Conservation (phyloP, 2,329 filamentous ascomycete species). For the Colletotrichum sojae region DNA sequence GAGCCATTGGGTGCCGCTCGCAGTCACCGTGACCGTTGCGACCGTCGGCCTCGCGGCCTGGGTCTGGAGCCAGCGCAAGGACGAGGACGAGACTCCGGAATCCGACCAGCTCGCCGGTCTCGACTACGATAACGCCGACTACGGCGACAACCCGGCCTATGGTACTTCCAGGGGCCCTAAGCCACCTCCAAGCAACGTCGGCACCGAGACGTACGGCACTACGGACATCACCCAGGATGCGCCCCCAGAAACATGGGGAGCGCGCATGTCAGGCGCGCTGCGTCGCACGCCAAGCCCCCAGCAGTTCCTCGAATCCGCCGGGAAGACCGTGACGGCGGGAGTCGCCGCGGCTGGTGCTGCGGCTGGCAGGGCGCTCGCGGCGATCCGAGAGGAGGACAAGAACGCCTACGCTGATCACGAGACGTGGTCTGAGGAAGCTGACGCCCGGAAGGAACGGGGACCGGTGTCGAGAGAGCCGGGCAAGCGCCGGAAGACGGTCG, state of each 20-base stretch:
- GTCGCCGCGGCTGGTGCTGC: constrained; percentile 86
- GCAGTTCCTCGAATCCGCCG: constrained; percentile 87
- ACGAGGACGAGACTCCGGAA: constrained; percentile 78
- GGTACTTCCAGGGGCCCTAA: constrained; percentile 55
- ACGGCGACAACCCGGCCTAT: constrained; percentile 67
- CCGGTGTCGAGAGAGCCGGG: constrained; percentile 51
- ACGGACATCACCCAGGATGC: constrained; percentile 50
- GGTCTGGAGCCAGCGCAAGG: constrained; percentile 91
- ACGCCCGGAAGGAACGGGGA: constrained; percentile 70
- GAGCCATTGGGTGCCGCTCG: constrained; percentile 91
- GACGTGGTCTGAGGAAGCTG: constrained; percentile 92
- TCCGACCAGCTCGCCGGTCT: constrained; percentile 68
- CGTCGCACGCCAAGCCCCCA: constrained; percentile 88
- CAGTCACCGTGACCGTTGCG: constrained; percentile 88
- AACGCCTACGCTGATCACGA: constrained; percentile 87
- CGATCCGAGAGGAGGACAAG: constrained; percentile 87
- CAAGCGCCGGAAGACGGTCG: constrained; percentile 82
- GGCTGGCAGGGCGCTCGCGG: constrained; percentile 85
- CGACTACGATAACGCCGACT: constrained; percentile 64
- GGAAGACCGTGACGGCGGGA: constrained; percentile 84
- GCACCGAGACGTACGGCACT: constrained; percentile 61
- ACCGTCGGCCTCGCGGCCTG: constrained; percentile 89
- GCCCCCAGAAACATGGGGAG: constrained; percentile 73
- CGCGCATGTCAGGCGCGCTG: constrained; percentile 85
- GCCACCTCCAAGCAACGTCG: constrained; percentile 55